Evolutionary conservation across 352 stramenopile genomes (phyloP).

Genomic region (Pseudoperonospora humuli): DNA sequence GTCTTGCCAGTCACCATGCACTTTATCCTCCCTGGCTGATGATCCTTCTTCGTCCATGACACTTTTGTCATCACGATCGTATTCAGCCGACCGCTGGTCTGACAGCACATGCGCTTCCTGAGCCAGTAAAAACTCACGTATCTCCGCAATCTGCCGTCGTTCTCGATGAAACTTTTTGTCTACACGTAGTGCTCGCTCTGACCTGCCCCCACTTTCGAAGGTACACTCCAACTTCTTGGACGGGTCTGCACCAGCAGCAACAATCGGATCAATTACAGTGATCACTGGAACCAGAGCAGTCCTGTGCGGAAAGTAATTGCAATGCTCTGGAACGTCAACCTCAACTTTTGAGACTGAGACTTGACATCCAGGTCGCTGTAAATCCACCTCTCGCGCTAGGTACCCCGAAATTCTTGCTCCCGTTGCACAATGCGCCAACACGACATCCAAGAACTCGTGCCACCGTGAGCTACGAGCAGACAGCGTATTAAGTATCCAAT

Average conservation of each 20-base stretch:
- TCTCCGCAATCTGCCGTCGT: conserved; percentile 9
- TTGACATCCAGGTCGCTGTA: conserved; percentile 35
- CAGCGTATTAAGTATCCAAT: background rate
- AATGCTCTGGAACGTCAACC: conserved; percentile 38
- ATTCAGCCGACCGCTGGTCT: background rate
- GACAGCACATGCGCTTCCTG: conserved; percentile 18
- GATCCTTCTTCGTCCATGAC: background rate
- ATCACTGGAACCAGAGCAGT: conserved; percentile 57
- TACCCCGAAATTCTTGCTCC: conserved; percentile 64
- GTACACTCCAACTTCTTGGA: conserved; percentile 19
- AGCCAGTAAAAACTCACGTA: conserved; percentile 22
- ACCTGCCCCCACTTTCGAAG: conserved; percentile 12
- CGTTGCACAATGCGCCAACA: conserved; percentile 33
- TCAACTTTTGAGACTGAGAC: conserved; percentile 22
- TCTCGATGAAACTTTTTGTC: conserved; percentile 5
- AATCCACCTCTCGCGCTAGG: conserved; percentile 42
- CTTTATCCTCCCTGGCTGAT: background rate
- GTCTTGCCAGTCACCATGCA: background rate
- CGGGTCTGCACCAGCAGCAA: conserved; percentile 1
- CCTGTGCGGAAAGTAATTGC: conserved; percentile 59
- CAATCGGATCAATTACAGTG: conserved; percentile 34
- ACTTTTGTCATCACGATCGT: background rate
- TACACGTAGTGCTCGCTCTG: background rate
- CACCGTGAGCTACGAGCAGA: conserved; percentile 41
- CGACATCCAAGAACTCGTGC: conserved; percentile 61